Base-by-base conservation (phyloP, 202 grass and related monocot species). In the Panicum hallii region DNA sequence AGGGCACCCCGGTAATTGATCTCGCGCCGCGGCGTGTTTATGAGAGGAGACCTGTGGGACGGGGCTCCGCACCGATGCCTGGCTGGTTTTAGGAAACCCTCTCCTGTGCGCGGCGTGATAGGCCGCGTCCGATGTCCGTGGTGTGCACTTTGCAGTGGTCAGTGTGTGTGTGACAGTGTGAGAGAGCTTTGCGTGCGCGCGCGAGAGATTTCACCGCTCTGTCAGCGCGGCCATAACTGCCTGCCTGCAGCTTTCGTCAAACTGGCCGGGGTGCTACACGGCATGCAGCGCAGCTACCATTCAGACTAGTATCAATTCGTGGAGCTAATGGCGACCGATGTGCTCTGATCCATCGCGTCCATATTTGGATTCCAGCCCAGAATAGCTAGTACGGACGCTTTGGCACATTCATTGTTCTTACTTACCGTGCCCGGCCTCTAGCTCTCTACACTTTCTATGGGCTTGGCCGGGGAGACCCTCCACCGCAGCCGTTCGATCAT, bases 291-390 rank as follows among this genome's bases (percentile, higher is more conserved):
- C 80, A 84, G 80, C 89, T 90, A 90, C 89, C 75, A 80, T 80
- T 63, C 75, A 70, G 89, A 90, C 84, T 84, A 19, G 80, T 87
- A 84, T 90, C 79, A 90, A 90, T 90, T 87, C 89, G 63, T 80
- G 17, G 53, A 67, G 23, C 41, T 60, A 73, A 46, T 77, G 58
- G 34, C 42, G 73, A 19, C 41, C 23, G 52, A 75, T 79, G 42
- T 46, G 68, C 20, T 42, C 44, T 83, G 56, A 74, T 61, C 67
- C 36, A 32, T 58, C 79, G 30, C 83, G 41, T 58, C 73, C 46
- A 44, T 40, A 70, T 81, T 22, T 81, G 54, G 17, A 46, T 15
- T 26, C 36, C 8, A 62, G n/a, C 69, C 62, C 78, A 67, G 61
- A 79, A 68, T 52, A 36, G 50, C 16, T 52, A 44, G 50, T 11